These are phyloP conservation scores for Scutellaria barbata DNA, from an alignment of 257 asterid species.

Conservation along the genomic window DNA sequence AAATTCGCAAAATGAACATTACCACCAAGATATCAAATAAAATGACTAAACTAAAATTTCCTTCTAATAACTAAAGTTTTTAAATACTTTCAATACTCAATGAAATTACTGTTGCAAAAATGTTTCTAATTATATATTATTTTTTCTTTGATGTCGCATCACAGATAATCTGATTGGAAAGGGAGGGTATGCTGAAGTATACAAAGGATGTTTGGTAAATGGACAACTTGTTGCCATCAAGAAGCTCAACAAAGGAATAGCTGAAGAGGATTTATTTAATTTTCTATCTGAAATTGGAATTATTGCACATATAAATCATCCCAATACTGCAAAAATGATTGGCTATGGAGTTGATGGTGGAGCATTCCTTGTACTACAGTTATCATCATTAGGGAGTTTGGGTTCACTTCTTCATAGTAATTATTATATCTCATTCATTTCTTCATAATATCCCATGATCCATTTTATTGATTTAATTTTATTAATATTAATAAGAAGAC, in stretches of 20 bases:
- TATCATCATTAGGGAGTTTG: constrained; percentile 70
- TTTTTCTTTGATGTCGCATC: not conserved
- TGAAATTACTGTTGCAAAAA: too few relatives aligned
- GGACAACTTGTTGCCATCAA: constrained; percentile 69
- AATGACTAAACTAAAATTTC: too few relatives aligned
- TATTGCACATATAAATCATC: constrained; percentile 75
- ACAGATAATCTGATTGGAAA: constrained; percentile 69
- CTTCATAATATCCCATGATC: not conserved
- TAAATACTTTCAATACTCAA: too few relatives aligned
- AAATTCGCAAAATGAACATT: too few relatives aligned
- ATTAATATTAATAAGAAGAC: not conserved
- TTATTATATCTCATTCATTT: too few relatives aligned
- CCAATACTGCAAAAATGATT: constrained; percentile 70
- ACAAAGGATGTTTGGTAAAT: constrained; percentile 60
- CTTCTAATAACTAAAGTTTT: too few relatives aligned
- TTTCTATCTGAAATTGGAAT: constrained; percentile 72
- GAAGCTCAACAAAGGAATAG: constrained; percentile 54
- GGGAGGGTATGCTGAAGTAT: constrained; percentile 77
- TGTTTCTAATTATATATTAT: too few relatives aligned
- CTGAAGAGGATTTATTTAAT: constrained; percentile 49
- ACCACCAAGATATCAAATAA: too few relatives aligned
- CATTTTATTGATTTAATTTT: not conserved
- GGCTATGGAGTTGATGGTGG: constrained; percentile 87
- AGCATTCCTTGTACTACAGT: constrained; percentile 57
- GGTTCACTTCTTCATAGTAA: constrained; percentile 66